These are phyloP conservation scores for Rhododendron simsii DNA, from an alignment of 148 eudicot species.

Conservation along the genomic window DNA sequence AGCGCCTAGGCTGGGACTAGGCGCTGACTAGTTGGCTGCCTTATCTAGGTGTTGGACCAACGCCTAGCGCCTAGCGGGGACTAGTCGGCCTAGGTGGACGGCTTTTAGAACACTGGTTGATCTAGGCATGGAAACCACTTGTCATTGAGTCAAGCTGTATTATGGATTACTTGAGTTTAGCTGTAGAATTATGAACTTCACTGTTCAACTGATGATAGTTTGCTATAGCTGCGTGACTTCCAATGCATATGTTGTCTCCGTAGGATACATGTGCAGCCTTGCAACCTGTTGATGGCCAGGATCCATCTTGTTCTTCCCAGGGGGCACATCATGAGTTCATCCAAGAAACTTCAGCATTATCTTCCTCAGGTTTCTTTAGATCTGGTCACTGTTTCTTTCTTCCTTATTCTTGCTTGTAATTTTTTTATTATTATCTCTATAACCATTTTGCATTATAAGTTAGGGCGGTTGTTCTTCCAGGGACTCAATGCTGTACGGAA, in stretches of 20 bases:
- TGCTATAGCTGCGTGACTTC: neutral
- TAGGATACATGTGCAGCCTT: conserved; percentile 33
- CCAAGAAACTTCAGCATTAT: conserved; percentile 21
- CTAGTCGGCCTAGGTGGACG: too few relatives aligned
- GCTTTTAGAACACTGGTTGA: neutral
- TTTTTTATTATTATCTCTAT: neutral
- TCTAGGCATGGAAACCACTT: neutral
- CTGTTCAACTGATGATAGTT: neutral
- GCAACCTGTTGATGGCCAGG: conserved; percentile 19
- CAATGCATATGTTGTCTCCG: neutral
- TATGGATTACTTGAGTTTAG: neutral
- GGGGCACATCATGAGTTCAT: conserved; percentile 13
- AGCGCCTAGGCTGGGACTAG: too few relatives aligned
- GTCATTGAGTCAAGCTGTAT: neutral
- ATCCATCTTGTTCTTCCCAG: conserved; percentile 20
- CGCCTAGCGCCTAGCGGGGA: too few relatives aligned
- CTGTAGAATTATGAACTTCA: neutral
- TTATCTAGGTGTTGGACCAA: too few relatives aligned
- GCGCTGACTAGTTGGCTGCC: too few relatives aligned
- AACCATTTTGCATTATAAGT: neutral
- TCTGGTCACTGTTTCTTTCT: neutral
- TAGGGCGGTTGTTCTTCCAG: conserved; percentile 13
- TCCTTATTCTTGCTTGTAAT: neutral
- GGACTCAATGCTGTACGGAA: conserved; percentile 22
- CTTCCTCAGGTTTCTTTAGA: conserved; percentile 24